These are phyloP conservation scores for Auriscalpium orientale DNA, from an alignment of 768 basidiomycete genomes.

Conservation along the genomic window DNA sequence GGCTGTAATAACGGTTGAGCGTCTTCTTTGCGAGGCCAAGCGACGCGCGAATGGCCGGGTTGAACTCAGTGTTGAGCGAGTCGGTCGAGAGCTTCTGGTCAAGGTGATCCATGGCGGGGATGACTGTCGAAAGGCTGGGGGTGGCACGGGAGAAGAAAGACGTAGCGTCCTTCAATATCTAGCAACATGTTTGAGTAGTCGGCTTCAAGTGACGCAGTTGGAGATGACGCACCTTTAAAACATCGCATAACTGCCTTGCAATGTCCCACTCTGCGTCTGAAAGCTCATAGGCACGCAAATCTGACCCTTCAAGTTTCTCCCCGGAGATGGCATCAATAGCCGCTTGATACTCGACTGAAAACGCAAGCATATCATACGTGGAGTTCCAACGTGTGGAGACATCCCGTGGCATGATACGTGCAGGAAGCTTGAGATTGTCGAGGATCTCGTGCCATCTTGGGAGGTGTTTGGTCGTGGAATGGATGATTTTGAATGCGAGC, in stretches of 20 bases:
- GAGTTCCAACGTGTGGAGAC: slow-evolving; percentile 23
- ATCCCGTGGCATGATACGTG: slow-evolving; percentile 16
- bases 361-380: slow-evolving; percentile 3
- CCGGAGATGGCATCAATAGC: slow-evolving; percentile 5
- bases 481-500: slow-evolving; percentile 13
- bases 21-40: neutral
- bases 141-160: slow-evolving; percentile 24
- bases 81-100: slow-evolving; percentile 10
- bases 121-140: slow-evolving; percentile 24
- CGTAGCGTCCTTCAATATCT: slow-evolving; percentile 31
- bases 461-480: slow-evolving; percentile 16
- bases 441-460: slow-evolving; percentile 15
- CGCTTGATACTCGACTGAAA: slow-evolving; percentile 8
- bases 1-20: neutral
- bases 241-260: neutral
- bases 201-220: neutral
- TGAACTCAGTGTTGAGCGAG: neutral
- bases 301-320: neutral
- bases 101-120: slow-evolving; percentile 34
- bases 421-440: neutral
- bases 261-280: neutral
- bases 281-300: slow-evolving; percentile 8
- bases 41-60: neutral
- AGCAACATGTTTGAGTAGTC: neutral
- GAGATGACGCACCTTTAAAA: neutral